Conservation (phyloP, 192 early-diverging fungal species). For the Dimargaris cristalligena region DNA sequence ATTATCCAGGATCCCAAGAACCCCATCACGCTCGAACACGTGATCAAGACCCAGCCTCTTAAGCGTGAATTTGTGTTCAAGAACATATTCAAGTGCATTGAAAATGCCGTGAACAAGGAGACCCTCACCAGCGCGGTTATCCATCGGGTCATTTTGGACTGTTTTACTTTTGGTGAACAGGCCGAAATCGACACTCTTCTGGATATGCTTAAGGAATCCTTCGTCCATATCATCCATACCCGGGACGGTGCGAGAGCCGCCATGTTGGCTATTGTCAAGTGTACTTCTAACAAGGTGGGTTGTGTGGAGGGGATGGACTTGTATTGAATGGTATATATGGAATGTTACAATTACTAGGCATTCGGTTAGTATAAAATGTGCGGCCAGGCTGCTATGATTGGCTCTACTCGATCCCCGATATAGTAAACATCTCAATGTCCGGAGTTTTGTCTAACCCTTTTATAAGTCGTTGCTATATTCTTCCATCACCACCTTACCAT, state of each 20-base stretch:
- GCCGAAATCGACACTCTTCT: conserved; percentile 45
- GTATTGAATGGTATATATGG: no score
- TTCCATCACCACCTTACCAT: no score
- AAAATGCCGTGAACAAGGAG: conserved; percentile 52
- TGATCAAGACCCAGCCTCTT: conserved; percentile 40
- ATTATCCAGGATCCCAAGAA: no score
- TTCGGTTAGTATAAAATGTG: no score
- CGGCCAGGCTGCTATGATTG: no score
- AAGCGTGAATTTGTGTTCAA: conserved; percentile 57
- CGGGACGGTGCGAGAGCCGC: conserved; percentile 75
- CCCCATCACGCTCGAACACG: no score
- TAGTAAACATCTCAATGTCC: no score
- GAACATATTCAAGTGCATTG: conserved; percentile 44
- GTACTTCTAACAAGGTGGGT: conserved; percentile 73
- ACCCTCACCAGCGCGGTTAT: conserved; percentile 61
- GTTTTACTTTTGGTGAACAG: conserved; percentile 45
- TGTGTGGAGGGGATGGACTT: no score
- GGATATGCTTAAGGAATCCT: conserved; percentile 62
- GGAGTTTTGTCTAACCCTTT: no score
- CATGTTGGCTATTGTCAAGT: conserved; percentile 64
- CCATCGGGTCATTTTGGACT: conserved; percentile 76
- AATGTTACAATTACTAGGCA: no score
- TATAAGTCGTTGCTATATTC: no score
- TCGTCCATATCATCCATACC: conserved; percentile 80
- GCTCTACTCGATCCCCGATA: no score